These are phyloP conservation scores for Nectriaceae sp. DNA, from an alignment of 2,329 filamentous ascomycete genomes.

Conservation along the genomic window DNA sequence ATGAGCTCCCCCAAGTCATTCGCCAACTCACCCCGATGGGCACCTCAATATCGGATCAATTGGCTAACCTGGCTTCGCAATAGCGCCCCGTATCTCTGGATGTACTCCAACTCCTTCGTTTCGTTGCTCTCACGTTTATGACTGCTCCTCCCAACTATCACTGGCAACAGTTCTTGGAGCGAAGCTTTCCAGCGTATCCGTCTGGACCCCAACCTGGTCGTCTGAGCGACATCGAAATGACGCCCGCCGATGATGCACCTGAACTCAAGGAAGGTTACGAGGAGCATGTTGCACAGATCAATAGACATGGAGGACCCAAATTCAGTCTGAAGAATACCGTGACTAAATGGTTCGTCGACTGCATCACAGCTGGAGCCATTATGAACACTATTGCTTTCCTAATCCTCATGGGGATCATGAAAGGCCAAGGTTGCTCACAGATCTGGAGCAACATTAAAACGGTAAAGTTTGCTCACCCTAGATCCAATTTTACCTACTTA, in stretches of 20 bases:
- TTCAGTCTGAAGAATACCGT: slow-evolving; percentile 40
- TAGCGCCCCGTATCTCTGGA: too few species aligned
- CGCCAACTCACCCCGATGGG: slow-evolving; percentile 45
- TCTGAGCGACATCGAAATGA: slow-evolving; percentile 29
- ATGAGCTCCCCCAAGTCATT: too few species aligned
- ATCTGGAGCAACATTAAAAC: slow-evolving; percentile 42
- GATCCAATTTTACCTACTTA: too few species aligned
- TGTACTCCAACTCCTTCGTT: slow-evolving; percentile 50
- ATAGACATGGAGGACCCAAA: slow-evolving; percentile 1
- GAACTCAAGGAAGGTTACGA: slow-evolving; percentile 23
- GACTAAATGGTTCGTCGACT: slow-evolving; percentile 53
- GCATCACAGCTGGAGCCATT: slow-evolving; percentile 48
- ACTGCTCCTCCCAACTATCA: slow-evolving; percentile 58
- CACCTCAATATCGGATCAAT: too few species aligned
- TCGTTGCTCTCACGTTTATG: slow-evolving; percentile 54
- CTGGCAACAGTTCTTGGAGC: slow-evolving; percentile 59
- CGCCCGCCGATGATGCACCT: slow-evolving; percentile 28
- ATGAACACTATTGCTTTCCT: slow-evolving; percentile 50
- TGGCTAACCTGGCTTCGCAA: too few species aligned
- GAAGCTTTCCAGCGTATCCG: slow-evolving; percentile 50
- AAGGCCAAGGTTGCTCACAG: slow-evolving; percentile 38
- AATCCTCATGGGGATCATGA: slow-evolving; percentile 49
- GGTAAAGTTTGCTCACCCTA: slow-evolving; percentile 22
- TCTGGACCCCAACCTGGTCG: slow-evolving; percentile 1
- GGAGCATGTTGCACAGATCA: too few species aligned